Percentiles rank a stretch among this genome's conserved stretches.
Evolutionary conservation across 306 rosid species (phyloP).

Genomic region (Cicer bijugum): DNA sequence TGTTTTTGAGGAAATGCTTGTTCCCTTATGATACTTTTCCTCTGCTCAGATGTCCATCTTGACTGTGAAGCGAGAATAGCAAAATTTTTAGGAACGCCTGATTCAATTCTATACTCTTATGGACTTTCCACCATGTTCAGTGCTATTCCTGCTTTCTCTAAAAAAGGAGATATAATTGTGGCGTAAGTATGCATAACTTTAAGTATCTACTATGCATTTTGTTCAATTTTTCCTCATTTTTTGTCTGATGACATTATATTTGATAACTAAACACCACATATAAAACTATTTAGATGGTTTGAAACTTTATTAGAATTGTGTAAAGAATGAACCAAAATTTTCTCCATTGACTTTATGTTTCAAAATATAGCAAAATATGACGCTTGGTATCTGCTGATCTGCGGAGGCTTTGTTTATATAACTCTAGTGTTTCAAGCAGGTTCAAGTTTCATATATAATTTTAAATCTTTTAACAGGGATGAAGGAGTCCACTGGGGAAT

Average conservation of each 20-base stretch:
- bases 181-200: constrained; percentile 67
- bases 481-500: constrained; percentile 99
- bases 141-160: constrained; percentile 97
- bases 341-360: constrained; percentile 17
- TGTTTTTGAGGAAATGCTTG: constrained; percentile 18
- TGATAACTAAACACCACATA: constrained; percentile 31
- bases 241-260: constrained; percentile 2
- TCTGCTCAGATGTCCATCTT: constrained; percentile 87
- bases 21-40: constrained; percentile 36
- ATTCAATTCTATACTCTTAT: constrained; percentile 92
- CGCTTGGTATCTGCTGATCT: constrained; percentile 21
- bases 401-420: constrained; percentile 7
- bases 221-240: constrained; percentile 29
- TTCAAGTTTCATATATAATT: constrained; percentile 28
- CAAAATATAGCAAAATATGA: constrained; percentile 16
- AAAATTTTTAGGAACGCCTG: constrained; percentile 96
- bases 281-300: constrained; percentile 15
- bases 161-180: constrained; percentile 90
- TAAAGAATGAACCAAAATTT: constrained; percentile 34
- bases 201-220: constrained; percentile 6
- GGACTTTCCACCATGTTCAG: constrained; percentile 99
- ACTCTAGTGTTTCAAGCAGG: constrained; percentile 26
- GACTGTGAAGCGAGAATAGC: constrained; percentile 99
- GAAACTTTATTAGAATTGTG: constrained; percentile 32
- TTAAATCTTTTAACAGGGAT: constrained; percentile 62